phyloP scores from a whole-genome alignment of 306 rosid genomes.

The Prunus campanulata region DNA sequence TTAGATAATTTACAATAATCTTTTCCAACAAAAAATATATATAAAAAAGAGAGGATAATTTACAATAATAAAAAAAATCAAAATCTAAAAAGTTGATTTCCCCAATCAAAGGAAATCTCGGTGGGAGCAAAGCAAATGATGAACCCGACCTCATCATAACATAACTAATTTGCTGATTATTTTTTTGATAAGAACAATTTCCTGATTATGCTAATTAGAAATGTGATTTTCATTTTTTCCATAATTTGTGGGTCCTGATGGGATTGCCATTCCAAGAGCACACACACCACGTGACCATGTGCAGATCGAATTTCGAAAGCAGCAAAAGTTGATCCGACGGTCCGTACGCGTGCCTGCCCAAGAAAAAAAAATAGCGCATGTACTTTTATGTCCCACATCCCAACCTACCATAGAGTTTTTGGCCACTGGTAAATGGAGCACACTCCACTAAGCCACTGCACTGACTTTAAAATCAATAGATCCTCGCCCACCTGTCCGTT shows the following conservation, averaged over 20 bases:
- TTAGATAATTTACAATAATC: not conserved
- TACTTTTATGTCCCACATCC: not conserved
- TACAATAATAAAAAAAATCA: not conserved
- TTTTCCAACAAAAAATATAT: not conserved
- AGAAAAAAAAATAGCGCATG: not conserved
- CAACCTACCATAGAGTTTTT: not conserved
- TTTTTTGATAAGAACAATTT: too few relatives aligned
- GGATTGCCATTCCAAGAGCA: not conserved
- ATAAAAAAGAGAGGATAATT: not conserved
- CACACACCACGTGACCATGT: not conserved
- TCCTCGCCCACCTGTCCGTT: too few relatives aligned
- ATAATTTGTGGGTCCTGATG: not conserved
- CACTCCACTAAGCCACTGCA: not conserved
- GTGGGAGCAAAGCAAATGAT: not conserved
- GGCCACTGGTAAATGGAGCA: not conserved
- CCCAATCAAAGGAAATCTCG: not conserved
- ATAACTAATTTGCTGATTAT: not conserved
- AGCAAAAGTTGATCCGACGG: not conserved
- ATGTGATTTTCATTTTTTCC: not conserved
- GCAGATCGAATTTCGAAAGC: too few relatives aligned
- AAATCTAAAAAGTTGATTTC: not conserved
- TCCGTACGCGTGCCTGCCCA: not conserved
- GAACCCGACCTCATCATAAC: slow-evolving; percentile 3
- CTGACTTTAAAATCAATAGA: too few relatives aligned
- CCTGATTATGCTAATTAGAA: not conserved